These are phyloP conservation scores for Pythium monospermum DNA, from an alignment of 352 stramenopile genomes.

Conservation along the genomic window DNA sequence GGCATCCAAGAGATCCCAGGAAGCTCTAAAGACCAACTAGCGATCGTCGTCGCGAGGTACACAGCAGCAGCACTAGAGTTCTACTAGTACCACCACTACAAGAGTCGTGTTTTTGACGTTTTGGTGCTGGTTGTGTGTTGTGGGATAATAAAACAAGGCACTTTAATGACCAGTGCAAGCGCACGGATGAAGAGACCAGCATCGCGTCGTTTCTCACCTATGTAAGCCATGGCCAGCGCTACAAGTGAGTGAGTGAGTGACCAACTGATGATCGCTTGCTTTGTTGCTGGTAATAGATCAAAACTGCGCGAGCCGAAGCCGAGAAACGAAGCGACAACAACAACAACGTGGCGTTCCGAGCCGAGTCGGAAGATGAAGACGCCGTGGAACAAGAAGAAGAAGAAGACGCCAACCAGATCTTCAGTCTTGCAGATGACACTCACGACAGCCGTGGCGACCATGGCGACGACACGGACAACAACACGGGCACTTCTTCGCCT, in stretches of 20 bases:
- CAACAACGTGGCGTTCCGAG: too few relatives aligned
- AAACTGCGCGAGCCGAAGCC: slow-evolving; percentile 7
- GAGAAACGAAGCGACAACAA: slow-evolving; percentile 3
- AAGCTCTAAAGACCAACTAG: slow-evolving; percentile 63
- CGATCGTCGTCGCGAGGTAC: slow-evolving; percentile 71
- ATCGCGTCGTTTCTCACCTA: slow-evolving; percentile 68
- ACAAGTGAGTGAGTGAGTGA: too few relatives aligned
- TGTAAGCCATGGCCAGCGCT: too few relatives aligned
- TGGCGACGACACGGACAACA: slow-evolving; percentile 33
- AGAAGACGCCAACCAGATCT: background rate
- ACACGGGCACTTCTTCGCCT: slow-evolving; percentile 13
- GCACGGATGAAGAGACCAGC: slow-evolving; percentile 49
- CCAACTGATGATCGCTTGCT: background rate
- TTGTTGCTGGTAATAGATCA: slow-evolving; percentile 11
- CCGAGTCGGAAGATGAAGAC: slow-evolving; percentile 10
- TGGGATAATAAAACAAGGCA: slow-evolving; percentile 82
- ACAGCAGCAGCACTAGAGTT: slow-evolving; percentile 73
- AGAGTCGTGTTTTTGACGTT: too few relatives aligned
- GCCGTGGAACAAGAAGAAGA: slow-evolving; percentile 12
- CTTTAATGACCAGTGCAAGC: slow-evolving; percentile 62
- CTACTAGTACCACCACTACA: too few relatives aligned
- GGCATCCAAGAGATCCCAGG: slow-evolving; percentile 58
- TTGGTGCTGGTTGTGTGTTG: too few relatives aligned
- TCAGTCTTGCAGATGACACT: slow-evolving; percentile 5
- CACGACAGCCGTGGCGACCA: too few relatives aligned